A percentile compares a stretch with the other conserved stretches of the same genome.
phyloP scores from a whole-genome alignment of 2,329 filamentous ascomycete species.

The Ramularia collo-cygni region DNA sequence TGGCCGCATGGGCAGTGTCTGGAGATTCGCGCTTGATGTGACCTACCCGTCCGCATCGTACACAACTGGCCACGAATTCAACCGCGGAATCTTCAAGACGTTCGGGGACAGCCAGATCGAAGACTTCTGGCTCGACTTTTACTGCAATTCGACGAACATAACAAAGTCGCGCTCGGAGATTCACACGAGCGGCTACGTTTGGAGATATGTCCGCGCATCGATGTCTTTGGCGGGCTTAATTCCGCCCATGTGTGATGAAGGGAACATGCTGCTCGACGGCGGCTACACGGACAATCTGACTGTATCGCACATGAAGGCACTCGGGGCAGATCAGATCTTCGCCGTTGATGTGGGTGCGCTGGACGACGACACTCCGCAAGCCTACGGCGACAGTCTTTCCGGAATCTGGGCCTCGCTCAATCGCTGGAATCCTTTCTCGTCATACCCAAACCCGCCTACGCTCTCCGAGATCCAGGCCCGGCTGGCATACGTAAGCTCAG shows the following conservation, averaged over 20 bases:
- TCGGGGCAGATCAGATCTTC: slow-evolving; percentile 91
- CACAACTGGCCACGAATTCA: slow-evolving; percentile 98
- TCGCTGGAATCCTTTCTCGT: slow-evolving; percentile 92
- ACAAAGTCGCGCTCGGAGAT: slow-evolving; percentile 87
- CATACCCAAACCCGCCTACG: slow-evolving; percentile 84
- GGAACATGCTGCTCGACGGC: slow-evolving; percentile 91
- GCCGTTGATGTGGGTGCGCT: slow-evolving; percentile 89
- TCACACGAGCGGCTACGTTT: slow-evolving; percentile 93
- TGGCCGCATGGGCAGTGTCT: slow-evolving; percentile 97
- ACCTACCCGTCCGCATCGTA: slow-evolving; percentile 96
- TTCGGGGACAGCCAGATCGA: slow-evolving; percentile 97
- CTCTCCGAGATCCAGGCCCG: slow-evolving; percentile 92
- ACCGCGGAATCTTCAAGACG: slow-evolving; percentile 96
- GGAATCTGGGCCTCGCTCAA: slow-evolving; percentile 94
- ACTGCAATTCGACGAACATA: slow-evolving; percentile 99
- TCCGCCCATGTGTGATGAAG: slow-evolving; percentile 92
- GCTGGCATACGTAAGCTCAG: slow-evolving; percentile 87
- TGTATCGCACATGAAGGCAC: slow-evolving; percentile 90
- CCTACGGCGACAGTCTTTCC: slow-evolving; percentile 87
- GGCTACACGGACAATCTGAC: slow-evolving; percentile 97
- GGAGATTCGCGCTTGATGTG: slow-evolving; percentile 93
- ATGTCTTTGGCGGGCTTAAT: slow-evolving; percentile 93
- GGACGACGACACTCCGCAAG: slow-evolving; percentile 86
- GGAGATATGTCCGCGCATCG: slow-evolving; percentile 91
- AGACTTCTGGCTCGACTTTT: slow-evolving; percentile 98